Percentiles rank a stretch among this genome's conserved stretches.
phyloP scores from a whole-genome alignment of 495 filamentous ascomycete species.

The Trichocladium uniseriatum region DNA sequence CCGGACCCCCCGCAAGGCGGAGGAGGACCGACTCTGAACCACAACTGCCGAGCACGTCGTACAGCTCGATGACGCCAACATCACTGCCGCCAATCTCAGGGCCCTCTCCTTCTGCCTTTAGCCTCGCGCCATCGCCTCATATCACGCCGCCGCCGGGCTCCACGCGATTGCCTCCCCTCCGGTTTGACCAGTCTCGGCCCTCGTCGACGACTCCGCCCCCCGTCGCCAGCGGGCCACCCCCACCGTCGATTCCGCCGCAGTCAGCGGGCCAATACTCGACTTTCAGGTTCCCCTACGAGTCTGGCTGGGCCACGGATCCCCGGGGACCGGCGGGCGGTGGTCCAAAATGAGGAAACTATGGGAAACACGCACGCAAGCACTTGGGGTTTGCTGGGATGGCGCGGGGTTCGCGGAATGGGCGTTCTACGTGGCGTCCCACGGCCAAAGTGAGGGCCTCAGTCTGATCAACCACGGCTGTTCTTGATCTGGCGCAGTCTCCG shows the following conservation, averaged over 20 bases:
- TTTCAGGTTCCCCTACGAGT: constrained; percentile 19
- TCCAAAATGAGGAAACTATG: constrained; percentile 8
- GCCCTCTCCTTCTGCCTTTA: constrained; percentile 16
- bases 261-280: constrained; percentile 1
- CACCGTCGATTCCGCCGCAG: constrained; percentile 5
- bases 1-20: constrained; percentile 37
- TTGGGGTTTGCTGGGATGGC: too few species aligned
- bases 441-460: background rate
- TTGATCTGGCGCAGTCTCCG: too few species aligned
- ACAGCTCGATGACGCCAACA: constrained; percentile 23
- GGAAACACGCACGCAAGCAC: too few species aligned
- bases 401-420: background rate
- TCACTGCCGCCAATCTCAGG: constrained; percentile 29
- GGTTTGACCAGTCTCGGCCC: constrained; percentile 30
- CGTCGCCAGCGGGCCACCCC: constrained; percentile 6
- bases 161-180: constrained; percentile 36
- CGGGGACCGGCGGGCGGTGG: constrained; percentile 22
- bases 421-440: background rate
- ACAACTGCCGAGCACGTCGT: constrained; percentile 28
- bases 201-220: constrained; percentile 23
- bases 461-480: too few species aligned
- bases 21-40: constrained; percentile 38
- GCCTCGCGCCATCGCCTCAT: constrained; percentile 34
- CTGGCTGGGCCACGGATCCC: constrained; percentile 37
- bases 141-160: constrained; percentile 28